Conservation (phyloP, 2,329 filamentous ascomycete species). For the Rhinocladiella mackenziei region DNA sequence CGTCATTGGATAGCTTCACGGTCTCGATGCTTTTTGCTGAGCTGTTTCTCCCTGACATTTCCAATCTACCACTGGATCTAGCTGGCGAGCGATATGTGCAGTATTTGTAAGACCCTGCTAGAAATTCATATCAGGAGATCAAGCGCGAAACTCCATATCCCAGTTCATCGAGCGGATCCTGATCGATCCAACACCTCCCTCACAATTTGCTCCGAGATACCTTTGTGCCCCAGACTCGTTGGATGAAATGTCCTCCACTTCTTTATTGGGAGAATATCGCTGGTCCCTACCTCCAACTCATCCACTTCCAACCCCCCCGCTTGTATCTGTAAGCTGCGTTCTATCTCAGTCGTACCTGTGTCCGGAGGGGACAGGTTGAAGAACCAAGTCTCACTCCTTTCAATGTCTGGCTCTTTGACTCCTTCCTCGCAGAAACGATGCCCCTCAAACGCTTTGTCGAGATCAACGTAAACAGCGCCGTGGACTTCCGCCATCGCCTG, state of each 20-base stretch:
- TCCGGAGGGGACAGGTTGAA: conserved; percentile 25
- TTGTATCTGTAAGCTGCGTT: neutral
- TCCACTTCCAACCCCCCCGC: neutral
- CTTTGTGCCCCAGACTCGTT: conserved; percentile 28
- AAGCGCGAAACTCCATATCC: too few relatives aligned
- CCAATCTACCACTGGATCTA: too few relatives aligned
- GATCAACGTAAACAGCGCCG: conserved; percentile 30
- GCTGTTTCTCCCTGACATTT: too few relatives aligned
- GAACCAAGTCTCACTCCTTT: conserved; percentile 31
- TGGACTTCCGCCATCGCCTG: conserved; percentile 26
- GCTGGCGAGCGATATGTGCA: too few relatives aligned
- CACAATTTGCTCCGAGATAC: conserved; percentile 28
- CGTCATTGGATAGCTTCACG: too few relatives aligned
- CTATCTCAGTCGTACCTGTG: neutral
- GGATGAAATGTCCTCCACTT: conserved; percentile 30
- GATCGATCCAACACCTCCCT: neutral
- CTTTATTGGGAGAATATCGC: conserved; percentile 15
- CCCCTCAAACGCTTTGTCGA: conserved; percentile 28
- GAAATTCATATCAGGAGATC: too few relatives aligned
- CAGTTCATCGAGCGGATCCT: too few relatives aligned
- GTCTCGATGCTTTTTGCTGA: too few relatives aligned
- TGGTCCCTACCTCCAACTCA: neutral
- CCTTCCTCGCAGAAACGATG: conserved; percentile 32
- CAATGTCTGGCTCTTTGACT: conserved; percentile 24
- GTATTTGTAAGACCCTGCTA: too few relatives aligned